Conservation (phyloP, 495 filamentous ascomycete genomes). For the Tirmania nivea region DNA sequence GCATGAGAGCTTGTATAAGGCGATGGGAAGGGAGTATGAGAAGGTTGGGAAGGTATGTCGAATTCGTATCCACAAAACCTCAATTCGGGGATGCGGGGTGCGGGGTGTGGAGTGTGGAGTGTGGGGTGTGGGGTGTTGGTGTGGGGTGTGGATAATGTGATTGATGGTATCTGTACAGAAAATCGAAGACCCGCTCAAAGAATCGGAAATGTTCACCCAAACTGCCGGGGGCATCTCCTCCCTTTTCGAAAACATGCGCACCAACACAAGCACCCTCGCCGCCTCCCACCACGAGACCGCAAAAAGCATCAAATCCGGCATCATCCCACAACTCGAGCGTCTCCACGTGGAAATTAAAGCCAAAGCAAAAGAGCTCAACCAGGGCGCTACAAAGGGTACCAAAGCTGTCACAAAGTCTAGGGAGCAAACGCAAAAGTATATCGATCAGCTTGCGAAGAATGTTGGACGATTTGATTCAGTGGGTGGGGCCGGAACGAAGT, state of each 20-base stretch:
- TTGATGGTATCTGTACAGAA: neutral
- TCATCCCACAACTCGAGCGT: constrained; percentile 70
- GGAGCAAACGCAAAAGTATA: constrained; percentile 72
- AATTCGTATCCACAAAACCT: neutral
- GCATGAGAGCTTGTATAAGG: constrained; percentile 64
- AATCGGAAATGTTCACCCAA: constrained; percentile 24
- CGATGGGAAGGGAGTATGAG: constrained; percentile 84
- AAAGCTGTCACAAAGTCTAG: constrained; percentile 86
- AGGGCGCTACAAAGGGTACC: constrained; percentile 63
- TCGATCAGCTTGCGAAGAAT: constrained; percentile 75
- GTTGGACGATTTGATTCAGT: constrained; percentile 48
- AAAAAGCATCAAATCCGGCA: constrained; percentile 57
- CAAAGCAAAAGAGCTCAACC: constrained; percentile 67
- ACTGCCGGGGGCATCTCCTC: constrained; percentile 60
- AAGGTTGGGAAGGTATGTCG: constrained; percentile 62
- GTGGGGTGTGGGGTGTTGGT: no score
- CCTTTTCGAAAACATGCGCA: constrained; percentile 79
- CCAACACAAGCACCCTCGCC: constrained; percentile 73
- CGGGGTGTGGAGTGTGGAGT: no score
- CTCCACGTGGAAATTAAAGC: constrained; percentile 91
- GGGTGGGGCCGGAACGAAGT: neutral
- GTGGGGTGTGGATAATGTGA: no score
- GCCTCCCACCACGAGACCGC: constrained; percentile 77
- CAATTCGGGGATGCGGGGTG: no score
- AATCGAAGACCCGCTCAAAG: constrained; percentile 1